phyloP scores from a whole-genome alignment of 1,284 basidiomycete genomes.

The Cerioporus squamosus region DNA sequence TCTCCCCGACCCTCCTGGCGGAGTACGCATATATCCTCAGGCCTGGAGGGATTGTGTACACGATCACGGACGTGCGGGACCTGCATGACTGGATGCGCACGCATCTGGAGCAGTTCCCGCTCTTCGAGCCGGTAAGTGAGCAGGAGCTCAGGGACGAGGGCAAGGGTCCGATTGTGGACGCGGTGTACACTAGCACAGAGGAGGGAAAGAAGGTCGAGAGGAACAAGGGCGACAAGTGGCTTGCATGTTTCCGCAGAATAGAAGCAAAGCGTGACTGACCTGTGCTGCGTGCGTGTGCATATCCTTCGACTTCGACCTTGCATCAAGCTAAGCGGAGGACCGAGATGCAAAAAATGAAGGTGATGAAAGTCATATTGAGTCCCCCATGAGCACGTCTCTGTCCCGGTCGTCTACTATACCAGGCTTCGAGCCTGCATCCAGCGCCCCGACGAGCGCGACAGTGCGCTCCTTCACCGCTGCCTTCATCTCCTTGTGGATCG shows the following conservation, averaged over 20 bases:
- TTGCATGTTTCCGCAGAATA: conserved; percentile 80
- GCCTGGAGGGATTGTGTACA: conserved; percentile 94
- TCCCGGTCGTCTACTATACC: conserved; percentile 19
- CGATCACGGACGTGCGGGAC: conserved; percentile 96
- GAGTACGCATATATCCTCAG: conserved; percentile 93
- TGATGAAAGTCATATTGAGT: conserved; percentile 16
- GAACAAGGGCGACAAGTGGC: conserved; percentile 89
- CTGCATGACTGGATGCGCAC: conserved; percentile 95
- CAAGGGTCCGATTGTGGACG: conserved; percentile 76
- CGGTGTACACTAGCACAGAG: conserved; percentile 87
- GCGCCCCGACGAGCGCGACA: conserved; percentile 55
- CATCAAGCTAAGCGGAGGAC: too few species aligned
- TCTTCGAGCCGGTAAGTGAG: conserved; percentile 85
- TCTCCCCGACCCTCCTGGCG: conserved; percentile 93
- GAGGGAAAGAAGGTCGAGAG: conserved; percentile 97
- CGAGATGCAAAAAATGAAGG: not conserved
- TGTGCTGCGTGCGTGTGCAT: conserved; percentile 1
- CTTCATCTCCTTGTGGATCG: conserved; percentile 88
- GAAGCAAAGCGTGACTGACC: conserved; percentile 37
- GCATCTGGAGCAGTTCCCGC: conserved; percentile 85
- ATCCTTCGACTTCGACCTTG: too few species aligned
- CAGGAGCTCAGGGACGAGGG: conserved; percentile 75
- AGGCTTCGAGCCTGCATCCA: conserved; percentile 38
- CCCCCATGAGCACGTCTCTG: conserved; percentile 28
- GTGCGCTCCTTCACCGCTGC: conserved; percentile 72